Conservation (phyloP, 108 stramenopile species). For the Cyclotella baltica region DNA sequence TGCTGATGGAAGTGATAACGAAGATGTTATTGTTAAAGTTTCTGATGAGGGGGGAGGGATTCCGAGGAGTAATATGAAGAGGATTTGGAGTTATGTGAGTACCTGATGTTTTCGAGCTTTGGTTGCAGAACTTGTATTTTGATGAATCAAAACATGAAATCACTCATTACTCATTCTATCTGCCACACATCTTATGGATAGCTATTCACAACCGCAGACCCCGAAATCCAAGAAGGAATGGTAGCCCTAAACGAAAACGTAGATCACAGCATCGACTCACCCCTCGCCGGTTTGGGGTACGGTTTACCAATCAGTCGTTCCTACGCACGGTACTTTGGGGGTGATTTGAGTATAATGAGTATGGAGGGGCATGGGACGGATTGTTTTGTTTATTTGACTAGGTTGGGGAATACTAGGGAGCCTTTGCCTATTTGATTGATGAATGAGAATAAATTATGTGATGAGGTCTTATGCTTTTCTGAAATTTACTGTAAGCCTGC, state of each 20-base stretch:
- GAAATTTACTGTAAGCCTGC: too few relatives aligned
- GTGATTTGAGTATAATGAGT: conserved; percentile 97
- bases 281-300: conserved; percentile 97
- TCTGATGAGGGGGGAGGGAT: conserved; percentile 99
- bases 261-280: conserved; percentile 93
- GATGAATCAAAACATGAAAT: neutral
- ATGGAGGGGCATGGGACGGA: conserved; percentile 99
- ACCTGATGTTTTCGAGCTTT: too few relatives aligned
- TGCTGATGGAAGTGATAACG: conserved; percentile 97
- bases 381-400: conserved; percentile 94
- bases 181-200: neutral
- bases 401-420: conserved; percentile 85
- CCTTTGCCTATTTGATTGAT: conserved; percentile 80
- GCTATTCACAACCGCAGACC: conserved; percentile 90
- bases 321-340: conserved; percentile 98
- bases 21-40: conserved; percentile 99
- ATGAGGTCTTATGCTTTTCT: too few relatives aligned
- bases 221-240: conserved; percentile 87
- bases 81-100: conserved; percentile 94
- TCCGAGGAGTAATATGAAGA: conserved; percentile 90
- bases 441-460: too few relatives aligned
- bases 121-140: too few relatives aligned
- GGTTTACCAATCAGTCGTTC: conserved; percentile 96
- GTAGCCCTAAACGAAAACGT: conserved; percentile 69
- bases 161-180: neutral